phyloP scores from a whole-genome alignment of 805 yeast genomes.

The Suhomyces pyralidae region DNA sequence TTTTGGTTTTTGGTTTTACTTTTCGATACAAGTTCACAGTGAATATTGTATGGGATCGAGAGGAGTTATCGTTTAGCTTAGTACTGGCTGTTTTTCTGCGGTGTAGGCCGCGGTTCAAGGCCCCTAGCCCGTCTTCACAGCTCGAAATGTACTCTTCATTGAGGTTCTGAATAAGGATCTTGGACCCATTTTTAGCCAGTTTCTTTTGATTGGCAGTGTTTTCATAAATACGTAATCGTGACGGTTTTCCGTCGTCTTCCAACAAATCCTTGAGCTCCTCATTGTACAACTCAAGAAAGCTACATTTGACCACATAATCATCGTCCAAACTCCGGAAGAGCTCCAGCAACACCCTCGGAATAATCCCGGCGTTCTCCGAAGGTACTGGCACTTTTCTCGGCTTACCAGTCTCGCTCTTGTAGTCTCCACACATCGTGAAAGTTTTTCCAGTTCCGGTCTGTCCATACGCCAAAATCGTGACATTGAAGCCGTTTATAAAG shows the following conservation, averaged over 20 bases:
- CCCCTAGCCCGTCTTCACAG: constrained; percentile 54
- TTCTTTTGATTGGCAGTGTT: constrained; percentile 4
- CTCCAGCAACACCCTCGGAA: constrained; percentile 45
- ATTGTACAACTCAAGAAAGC: constrained; percentile 82
- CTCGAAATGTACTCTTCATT: constrained; percentile 57
- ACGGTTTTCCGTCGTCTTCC: constrained; percentile 38
- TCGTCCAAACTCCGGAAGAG: constrained; percentile 48
- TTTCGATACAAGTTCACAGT: constrained; percentile 54
- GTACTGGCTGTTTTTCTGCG: constrained; percentile 69
- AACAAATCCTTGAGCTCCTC: constrained; percentile 80
- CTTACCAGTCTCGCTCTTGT: neutral
- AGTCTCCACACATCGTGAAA: constrained; percentile 58
- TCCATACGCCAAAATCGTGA: constrained; percentile 74
- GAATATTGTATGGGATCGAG: constrained; percentile 76
- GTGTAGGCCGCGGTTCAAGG: constrained; percentile 55
- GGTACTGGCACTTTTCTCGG: neutral
- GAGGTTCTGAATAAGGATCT: constrained; percentile 58
- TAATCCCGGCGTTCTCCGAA: constrained; percentile 52
- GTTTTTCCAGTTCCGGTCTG: constrained; percentile 93
- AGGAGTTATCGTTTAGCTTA: constrained; percentile 67
- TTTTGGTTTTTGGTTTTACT: constrained; percentile 8
- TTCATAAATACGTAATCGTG: constrained; percentile 39
- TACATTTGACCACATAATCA: constrained; percentile 71
- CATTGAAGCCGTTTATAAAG: constrained; percentile 57
- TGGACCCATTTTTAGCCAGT: neutral